phyloP scores from a whole-genome alignment of 495 filamentous ascomycete genomes.

The Cercophora samala region DNA sequence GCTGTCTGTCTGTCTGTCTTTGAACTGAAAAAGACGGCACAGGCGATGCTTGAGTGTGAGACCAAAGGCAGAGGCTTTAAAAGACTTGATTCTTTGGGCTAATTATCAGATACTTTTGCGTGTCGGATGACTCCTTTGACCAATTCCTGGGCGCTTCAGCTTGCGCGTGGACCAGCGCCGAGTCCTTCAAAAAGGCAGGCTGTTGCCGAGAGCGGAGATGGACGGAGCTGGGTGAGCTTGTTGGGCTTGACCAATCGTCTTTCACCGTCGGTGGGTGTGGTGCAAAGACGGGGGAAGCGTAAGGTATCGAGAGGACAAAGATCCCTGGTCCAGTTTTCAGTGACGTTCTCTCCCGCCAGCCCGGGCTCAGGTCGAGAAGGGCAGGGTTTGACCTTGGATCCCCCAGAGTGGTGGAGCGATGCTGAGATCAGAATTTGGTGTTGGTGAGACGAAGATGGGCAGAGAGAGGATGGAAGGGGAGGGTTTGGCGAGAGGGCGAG shows the following conservation, averaged over 20 bases:
- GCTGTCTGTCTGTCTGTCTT: background rate
- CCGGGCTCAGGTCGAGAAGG: background rate
- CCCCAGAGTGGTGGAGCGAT: background rate
- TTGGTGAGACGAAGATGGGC: background rate
- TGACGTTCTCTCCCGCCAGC: constrained; percentile 1
- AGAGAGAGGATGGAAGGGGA: background rate
- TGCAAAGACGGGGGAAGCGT: constrained; percentile 3
- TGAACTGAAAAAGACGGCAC: background rate
- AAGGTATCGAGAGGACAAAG: constrained; percentile 1
- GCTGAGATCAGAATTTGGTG: background rate
- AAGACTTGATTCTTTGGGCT: background rate
- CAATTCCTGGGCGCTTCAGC: background rate
- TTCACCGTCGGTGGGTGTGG: constrained; percentile 29
- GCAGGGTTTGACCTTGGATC: constrained; percentile 5
- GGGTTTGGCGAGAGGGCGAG: background rate
- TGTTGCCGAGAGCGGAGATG: constrained; percentile 40
- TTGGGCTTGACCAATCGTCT: constrained; percentile 33
- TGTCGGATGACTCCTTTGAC: constrained; percentile 28
- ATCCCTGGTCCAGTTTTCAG: constrained; percentile 2
- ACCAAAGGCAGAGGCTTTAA: constrained; percentile 3
- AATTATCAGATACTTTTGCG: constrained; percentile 5
- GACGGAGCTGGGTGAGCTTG: constrained; percentile 9
- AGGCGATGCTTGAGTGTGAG: background rate
- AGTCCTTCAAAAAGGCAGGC: constrained; percentile 16
- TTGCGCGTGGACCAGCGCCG: constrained; percentile 3